Conservation (phyloP, 805 yeast species). For the Nakazawaea pomicola region DNA sequence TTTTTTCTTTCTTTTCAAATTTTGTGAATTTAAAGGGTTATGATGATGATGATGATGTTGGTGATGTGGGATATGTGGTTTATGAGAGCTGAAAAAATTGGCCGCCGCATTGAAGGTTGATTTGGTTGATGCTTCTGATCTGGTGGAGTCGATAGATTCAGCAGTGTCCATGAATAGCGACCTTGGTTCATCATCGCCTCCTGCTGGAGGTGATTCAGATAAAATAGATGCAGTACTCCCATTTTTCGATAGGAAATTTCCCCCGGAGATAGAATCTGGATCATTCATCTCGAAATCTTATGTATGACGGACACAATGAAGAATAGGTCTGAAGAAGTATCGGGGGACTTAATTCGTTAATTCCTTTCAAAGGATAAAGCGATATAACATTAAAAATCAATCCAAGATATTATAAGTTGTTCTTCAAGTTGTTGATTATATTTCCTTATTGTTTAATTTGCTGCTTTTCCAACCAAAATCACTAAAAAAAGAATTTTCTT, state of each 20-base stretch:
- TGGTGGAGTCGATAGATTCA: not conserved
- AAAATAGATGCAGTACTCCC: not conserved
- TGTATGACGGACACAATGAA: too few species aligned
- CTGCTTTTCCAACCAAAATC: too few species aligned
- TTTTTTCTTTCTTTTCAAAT: too few species aligned
- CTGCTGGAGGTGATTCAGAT: not conserved
- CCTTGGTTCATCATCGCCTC: not conserved
- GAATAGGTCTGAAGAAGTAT: too few species aligned
- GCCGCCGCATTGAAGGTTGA: conserved; percentile 7
- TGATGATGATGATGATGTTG: not conserved
- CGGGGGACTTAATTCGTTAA: too few species aligned
- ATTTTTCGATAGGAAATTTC: not conserved
- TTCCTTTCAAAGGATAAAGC: too few species aligned
- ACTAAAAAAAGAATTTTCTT: too few species aligned
- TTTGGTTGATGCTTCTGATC: conserved; percentile 1
- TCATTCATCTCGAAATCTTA: not conserved
- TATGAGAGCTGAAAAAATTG: conserved; percentile 5
- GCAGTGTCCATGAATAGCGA: not conserved
- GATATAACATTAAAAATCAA: too few species aligned
- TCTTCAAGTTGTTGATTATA: too few species aligned
- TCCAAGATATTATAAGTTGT: too few species aligned
- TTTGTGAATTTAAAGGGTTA: too few species aligned
- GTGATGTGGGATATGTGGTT: conserved; percentile 6
- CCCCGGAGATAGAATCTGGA: not conserved
- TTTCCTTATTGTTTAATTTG: too few species aligned